Conservation (phyloP, 2,329 filamentous ascomycete species). For the Rutstroemia sp. region DNA sequence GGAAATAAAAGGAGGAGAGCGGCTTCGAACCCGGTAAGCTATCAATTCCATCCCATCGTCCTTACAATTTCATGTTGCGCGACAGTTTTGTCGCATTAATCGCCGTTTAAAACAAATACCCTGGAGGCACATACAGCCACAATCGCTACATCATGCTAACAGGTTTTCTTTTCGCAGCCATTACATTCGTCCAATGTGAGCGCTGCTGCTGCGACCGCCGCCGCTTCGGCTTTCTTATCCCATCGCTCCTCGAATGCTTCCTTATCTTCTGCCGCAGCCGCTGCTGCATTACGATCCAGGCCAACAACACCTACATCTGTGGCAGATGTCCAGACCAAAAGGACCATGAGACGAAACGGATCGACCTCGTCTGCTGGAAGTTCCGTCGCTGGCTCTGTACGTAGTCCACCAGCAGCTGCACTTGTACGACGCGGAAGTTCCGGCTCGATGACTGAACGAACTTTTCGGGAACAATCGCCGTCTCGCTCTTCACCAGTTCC, state of each 20-base stretch:
- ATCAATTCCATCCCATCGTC: conserved; percentile 13
- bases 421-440: conserved; percentile 62
- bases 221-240: conserved; percentile 71
- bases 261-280: conserved; percentile 79
- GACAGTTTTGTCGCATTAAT: conserved; percentile 3
- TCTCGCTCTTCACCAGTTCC: conserved; percentile 36
- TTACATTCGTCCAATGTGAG: conserved; percentile 55
- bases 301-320: conserved; percentile 73
- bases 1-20: conserved; percentile 31
- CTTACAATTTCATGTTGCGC: not conserved
- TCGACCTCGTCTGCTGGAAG: conserved; percentile 64
- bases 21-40: conserved; percentile 35
- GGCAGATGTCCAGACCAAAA: conserved; percentile 79
- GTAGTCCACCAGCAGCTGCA: conserved; percentile 33
- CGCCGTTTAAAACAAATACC: not conserved
- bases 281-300: conserved; percentile 72
- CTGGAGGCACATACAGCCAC: conserved; percentile 3
- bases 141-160: conserved; percentile 19
- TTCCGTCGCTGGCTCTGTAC: conserved; percentile 34
- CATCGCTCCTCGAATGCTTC: conserved; percentile 55
- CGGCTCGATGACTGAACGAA: conserved; percentile 81
- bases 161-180: conserved; percentile 39
- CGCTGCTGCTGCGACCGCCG: conserved; percentile 70
- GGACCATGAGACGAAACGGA: conserved; percentile 64
- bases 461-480: conserved; percentile 74